Conservation (phyloP, 2,329 filamentous ascomycete genomes). For the Cladosporium sp. region DNA sequence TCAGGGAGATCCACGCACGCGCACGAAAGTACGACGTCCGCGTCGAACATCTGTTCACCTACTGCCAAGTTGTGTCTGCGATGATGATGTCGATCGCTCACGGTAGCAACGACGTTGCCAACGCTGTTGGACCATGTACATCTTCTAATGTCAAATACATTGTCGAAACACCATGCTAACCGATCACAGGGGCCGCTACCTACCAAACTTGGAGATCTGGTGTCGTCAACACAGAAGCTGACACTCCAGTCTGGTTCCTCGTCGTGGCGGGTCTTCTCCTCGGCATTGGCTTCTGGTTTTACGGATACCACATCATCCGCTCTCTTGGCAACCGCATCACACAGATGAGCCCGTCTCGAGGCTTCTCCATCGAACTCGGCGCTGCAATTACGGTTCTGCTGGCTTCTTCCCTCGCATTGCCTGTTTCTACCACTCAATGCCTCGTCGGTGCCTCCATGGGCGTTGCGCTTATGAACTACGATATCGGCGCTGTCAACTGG, state of each 20-base stretch:
- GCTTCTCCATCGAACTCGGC: conserved; percentile 58
- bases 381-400: conserved; percentile 59
- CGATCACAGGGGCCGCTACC: conserved; percentile 57
- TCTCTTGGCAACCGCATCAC: conserved; percentile 58
- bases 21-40: conserved; percentile 56
- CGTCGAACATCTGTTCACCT: conserved; percentile 60
- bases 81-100: conserved; percentile 68
- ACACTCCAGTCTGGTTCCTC: conserved; percentile 59
- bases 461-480: conserved; percentile 56
- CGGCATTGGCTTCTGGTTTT: conserved; percentile 55
- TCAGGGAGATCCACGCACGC: conserved; percentile 42
- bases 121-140: conserved; percentile 59
- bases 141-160: too few relatives aligned
- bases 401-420: conserved; percentile 57
- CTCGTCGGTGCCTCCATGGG: conserved; percentile 59
- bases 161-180: too few relatives aligned
- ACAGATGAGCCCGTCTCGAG: conserved; percentile 56
- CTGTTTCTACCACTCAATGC: conserved; percentile 61
- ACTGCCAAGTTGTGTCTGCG: conserved; percentile 63
- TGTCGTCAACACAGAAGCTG: conserved; percentile 39
- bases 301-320: conserved; percentile 60
- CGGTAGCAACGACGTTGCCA: conserved; percentile 61
- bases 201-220: conserved; percentile 55
- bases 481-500: conserved; percentile 57
- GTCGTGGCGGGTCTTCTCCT: conserved; percentile 51